Conservation (phyloP, 129 eudicot species). For the Mikania micrantha region DNA sequence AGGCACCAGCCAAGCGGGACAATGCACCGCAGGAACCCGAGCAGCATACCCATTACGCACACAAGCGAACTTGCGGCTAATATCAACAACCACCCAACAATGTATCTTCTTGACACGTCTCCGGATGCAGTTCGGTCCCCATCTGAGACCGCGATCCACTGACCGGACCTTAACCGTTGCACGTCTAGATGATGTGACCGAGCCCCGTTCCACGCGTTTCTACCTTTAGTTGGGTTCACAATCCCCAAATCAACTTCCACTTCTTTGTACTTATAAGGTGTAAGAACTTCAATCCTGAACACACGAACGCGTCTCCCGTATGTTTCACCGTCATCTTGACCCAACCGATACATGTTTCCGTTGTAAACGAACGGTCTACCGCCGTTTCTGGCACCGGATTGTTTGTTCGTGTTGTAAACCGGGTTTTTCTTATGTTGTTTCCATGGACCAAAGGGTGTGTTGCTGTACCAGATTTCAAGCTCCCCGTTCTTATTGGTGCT, state of each 20-base stretch:
- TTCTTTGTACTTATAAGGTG: conserved; percentile 51
- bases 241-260: conserved; percentile 58
- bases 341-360: conserved; percentile 54
- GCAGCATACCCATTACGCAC: conserved; percentile 48
- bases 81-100: conserved; percentile 51
- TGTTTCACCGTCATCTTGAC: conserved; percentile 61
- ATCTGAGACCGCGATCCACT: conserved; percentile 77
- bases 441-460: conserved; percentile 82
- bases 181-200: conserved; percentile 39
- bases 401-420: conserved; percentile 38
- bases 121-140: conserved; percentile 78
- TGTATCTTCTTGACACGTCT: conserved; percentile 35
- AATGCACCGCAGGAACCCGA: conserved; percentile 53
- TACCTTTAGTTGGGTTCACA: conserved; percentile 44
- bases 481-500: conserved; percentile 44
- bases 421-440: conserved; percentile 77
- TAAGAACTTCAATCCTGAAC: conserved; percentile 53
- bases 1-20: conserved; percentile 47
- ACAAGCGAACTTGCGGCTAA: conserved; percentile 36
- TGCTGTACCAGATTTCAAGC: conserved; percentile 81
- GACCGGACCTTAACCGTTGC: conserved; percentile 52
- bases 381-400: conserved; percentile 69
- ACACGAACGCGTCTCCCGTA: conserved; percentile 44
- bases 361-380: conserved; percentile 73
- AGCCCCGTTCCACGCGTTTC: conserved; percentile 34